Percentiles rank a stretch among this genome's conserved stretches.
Conservation (phyloP, 768 basidiomycete genomes). For the Hypsizygus marmoreus region DNA sequence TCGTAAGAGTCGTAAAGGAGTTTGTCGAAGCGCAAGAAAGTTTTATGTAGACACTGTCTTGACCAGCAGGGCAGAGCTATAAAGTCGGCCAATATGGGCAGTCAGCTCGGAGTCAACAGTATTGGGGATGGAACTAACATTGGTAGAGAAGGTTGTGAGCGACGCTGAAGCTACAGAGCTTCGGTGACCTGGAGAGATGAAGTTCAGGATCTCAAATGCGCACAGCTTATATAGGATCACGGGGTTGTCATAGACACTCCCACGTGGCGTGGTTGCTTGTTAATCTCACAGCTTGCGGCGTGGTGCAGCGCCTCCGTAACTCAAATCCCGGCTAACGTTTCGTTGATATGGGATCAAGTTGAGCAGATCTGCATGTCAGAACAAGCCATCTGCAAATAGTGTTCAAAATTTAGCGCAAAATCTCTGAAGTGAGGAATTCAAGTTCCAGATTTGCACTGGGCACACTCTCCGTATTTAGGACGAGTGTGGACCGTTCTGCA, state of each 20-base stretch:
- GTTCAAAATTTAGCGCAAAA: too few species aligned
- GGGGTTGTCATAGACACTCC: slow-evolving; percentile 17
- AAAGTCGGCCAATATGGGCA: slow-evolving; percentile 7
- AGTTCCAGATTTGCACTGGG: too few species aligned
- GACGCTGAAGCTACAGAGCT: slow-evolving; percentile 17
- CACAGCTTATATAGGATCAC: slow-evolving; percentile 6
- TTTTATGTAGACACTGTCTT: slow-evolving; percentile 43
- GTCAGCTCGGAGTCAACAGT: background rate
- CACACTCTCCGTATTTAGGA: too few species aligned
- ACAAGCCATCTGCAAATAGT: too few species aligned
- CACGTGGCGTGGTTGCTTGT: slow-evolving; percentile 7
- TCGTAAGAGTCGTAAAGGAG: slow-evolving; percentile 21
- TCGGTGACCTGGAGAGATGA: slow-evolving; percentile 10
- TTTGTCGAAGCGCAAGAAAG: slow-evolving; percentile 6
- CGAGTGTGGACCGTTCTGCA: too few species aligned
- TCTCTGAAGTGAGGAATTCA: too few species aligned
- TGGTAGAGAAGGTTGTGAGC: slow-evolving; percentile 12
- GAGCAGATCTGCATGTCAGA: too few species aligned
- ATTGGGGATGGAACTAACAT: background rate
- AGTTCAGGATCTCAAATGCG: background rate
- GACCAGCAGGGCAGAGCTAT: slow-evolving; percentile 47
- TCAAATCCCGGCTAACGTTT: background rate
- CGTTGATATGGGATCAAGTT: slow-evolving; percentile 10
- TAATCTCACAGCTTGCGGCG: background rate
- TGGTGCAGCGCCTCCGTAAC: slow-evolving; percentile 10